These are phyloP conservation scores for Serpula lacrymans DNA, from an alignment of 768 basidiomycete genomes.

Conservation along the genomic window DNA sequence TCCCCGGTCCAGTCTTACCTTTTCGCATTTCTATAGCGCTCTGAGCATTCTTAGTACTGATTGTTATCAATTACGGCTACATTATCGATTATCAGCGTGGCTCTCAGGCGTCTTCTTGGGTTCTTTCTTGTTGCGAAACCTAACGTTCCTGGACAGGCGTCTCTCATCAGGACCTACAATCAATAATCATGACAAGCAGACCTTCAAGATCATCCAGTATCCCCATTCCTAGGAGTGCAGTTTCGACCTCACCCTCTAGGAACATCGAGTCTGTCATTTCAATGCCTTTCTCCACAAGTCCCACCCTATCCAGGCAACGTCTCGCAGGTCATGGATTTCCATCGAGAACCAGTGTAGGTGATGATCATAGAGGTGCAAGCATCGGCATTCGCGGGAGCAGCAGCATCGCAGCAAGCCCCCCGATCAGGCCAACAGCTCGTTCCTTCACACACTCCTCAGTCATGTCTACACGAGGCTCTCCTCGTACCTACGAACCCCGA, in stretches of 20 bases:
- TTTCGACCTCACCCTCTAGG: slow-evolving; percentile 45
- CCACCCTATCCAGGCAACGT: slow-evolving; percentile 39
- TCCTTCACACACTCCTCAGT: slow-evolving; percentile 37
- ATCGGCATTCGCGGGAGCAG: slow-evolving; percentile 34
- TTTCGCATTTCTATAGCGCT: too few species aligned
- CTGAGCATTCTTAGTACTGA: too few species aligned
- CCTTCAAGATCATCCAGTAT: slow-evolving; percentile 65
- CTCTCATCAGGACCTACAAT: too few species aligned
- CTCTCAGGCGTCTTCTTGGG: too few species aligned
- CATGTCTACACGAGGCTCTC: slow-evolving; percentile 29
- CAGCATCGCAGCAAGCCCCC: slow-evolving; percentile 30
- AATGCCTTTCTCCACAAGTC: slow-evolving; percentile 47
- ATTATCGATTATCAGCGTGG: too few species aligned
- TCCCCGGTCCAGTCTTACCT: too few species aligned
- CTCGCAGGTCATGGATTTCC: slow-evolving; percentile 31
- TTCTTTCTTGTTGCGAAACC: too few species aligned
- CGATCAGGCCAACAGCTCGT: slow-evolving; percentile 41
- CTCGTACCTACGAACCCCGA: slow-evolving; percentile 56
- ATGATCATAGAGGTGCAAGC: slow-evolving; percentile 37
- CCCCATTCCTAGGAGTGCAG: slow-evolving; percentile 54
- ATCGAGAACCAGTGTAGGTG: slow-evolving; percentile 23
- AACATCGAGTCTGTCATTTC: slow-evolving; percentile 65
- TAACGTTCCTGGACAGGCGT: too few species aligned
- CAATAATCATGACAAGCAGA: slow-evolving; percentile 45
- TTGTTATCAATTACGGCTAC: too few species aligned